phyloP scores from a whole-genome alignment of 768 basidiomycete genomes.

The Suillus ampliporus region DNA sequence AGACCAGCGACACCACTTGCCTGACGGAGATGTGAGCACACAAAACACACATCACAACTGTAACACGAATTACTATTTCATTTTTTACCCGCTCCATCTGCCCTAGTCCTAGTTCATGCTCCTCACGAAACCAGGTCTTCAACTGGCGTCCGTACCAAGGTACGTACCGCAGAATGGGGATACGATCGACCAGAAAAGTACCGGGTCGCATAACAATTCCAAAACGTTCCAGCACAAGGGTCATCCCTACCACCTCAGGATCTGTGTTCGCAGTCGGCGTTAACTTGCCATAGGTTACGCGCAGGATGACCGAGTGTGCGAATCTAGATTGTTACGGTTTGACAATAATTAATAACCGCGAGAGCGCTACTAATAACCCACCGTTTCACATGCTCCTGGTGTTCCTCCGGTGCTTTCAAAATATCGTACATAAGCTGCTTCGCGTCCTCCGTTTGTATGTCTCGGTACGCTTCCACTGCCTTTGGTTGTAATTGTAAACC shows the following conservation, averaged over 20 bases:
- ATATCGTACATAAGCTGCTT: constrained; percentile 15
- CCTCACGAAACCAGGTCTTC: constrained; percentile 54
- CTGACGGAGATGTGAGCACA: constrained; percentile 7
- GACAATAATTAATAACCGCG: background rate
- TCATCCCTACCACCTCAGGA: constrained; percentile 24
- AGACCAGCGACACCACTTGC: constrained; percentile 12
- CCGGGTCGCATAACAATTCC: constrained; percentile 31
- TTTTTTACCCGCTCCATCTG: constrained; percentile 49
- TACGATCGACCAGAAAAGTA: constrained; percentile 33
- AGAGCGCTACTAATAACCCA: background rate
- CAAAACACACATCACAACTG: background rate
- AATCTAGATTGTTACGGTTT: constrained; percentile 33
- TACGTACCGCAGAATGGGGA: constrained; percentile 45
- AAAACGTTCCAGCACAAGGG: constrained; percentile 27
- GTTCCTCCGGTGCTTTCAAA: background rate
- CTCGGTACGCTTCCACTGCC: constrained; percentile 47
- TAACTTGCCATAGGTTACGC: constrained; percentile 50
- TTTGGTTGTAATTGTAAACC: constrained; percentile 57
- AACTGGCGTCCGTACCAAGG: constrained; percentile 62
- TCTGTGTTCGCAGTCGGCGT: constrained; percentile 48
- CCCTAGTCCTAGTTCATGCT: constrained; percentile 52
- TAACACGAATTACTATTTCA: constrained; percentile 40
- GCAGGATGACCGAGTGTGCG: constrained; percentile 56
- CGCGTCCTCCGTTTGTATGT: constrained; percentile 44
- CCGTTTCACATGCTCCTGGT: constrained; percentile 9